phyloP scores from a whole-genome alignment of 208 protist genomes.

The Lotmaria passim region DNA sequence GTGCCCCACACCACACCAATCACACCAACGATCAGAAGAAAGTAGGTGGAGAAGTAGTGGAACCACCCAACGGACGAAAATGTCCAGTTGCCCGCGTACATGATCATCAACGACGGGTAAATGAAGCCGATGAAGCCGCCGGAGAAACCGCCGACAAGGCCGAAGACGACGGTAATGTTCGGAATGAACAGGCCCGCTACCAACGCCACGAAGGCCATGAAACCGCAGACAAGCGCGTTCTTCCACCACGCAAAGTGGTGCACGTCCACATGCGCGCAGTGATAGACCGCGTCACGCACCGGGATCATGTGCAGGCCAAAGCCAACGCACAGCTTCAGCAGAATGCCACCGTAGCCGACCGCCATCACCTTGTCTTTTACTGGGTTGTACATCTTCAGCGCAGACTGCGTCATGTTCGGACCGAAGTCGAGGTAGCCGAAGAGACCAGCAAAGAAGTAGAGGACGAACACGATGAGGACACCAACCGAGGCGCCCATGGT shows the following conservation, averaged over 20 bases:
- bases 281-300: conserved; percentile 66
- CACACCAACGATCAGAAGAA: conserved; percentile 68
- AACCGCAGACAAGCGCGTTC: conserved; percentile 45
- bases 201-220: conserved; percentile 43
- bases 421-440: conserved; percentile 88
- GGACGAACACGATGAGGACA: conserved; percentile 48
- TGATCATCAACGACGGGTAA: conserved; percentile 72
- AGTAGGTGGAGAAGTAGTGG: conserved; percentile 63
- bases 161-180: conserved; percentile 71
- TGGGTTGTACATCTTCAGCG: conserved; percentile 71
- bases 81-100: conserved; percentile 66
- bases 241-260: conserved; percentile 53
- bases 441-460: conserved; percentile 82
- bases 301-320: conserved; percentile 73
- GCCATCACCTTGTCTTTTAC: conserved; percentile 51
- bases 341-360: conserved; percentile 61
- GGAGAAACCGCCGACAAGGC: conserved; percentile 68
- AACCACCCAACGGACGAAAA: conserved; percentile 45
- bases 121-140: conserved; percentile 78
- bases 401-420: conserved; percentile 38
- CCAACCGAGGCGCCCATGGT: conserved; percentile 42
- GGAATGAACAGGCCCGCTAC: conserved; percentile 79
- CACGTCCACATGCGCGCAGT: conserved; percentile 49
- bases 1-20: conserved; percentile 78
- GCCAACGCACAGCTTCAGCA: conserved; percentile 77